Evolutionary conservation across 2,329 filamentous ascomycete species (phyloP), one percentile per base, ranked within the genome.

Genomic region (Ophiosphaerella herpotricha): DNA sequence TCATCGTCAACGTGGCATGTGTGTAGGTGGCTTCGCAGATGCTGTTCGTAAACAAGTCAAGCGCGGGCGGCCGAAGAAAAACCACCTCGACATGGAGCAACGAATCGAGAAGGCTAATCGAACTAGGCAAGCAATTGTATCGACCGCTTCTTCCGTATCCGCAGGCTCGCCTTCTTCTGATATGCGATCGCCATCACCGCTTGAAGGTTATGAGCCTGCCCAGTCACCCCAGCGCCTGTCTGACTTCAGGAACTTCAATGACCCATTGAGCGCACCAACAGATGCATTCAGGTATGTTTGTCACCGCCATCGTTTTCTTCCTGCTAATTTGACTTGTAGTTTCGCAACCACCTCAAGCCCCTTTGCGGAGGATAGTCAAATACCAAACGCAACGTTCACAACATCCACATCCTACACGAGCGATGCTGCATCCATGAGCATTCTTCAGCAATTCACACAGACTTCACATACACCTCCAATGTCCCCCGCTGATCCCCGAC

Each of bases 1-100:
- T 48, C 94, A 99, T 72, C 86, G 92, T 46, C 94, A 97, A 74
- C 87, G 94, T 35, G 94, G 93, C 46, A 96, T 97, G 90, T 99
- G 94, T 74, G 88, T 94, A 48, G 94, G 94, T 48, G 93, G 91
- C 5, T 95, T 97, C 64, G 91, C 96, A 57, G 92, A 92, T 34
- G 81, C 85, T 42, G 82, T 87, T 24, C 83, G 85, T 68, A 86
- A 86, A 70, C 81, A 82, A 31, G 82, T 82, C 33, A 88, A 88
- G 74, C 84, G 87, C 52, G 85, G 85, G 41, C 77, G 85, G 37
- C 85, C 85, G 16, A 83, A 82, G 75, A 87, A 87, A 73, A 77
- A 80, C 50, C 75, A 83, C 26, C 84, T 83, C 7, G 82, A 85
- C 48, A 77, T 82, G 70, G 83, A 84, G 34, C 76, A 82, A 37